A percentile compares a stretch with the other conserved stretches of the same genome.
Conservation (phyloP, 805 yeast species). For the Kodamaea hsintzibuensis region DNA sequence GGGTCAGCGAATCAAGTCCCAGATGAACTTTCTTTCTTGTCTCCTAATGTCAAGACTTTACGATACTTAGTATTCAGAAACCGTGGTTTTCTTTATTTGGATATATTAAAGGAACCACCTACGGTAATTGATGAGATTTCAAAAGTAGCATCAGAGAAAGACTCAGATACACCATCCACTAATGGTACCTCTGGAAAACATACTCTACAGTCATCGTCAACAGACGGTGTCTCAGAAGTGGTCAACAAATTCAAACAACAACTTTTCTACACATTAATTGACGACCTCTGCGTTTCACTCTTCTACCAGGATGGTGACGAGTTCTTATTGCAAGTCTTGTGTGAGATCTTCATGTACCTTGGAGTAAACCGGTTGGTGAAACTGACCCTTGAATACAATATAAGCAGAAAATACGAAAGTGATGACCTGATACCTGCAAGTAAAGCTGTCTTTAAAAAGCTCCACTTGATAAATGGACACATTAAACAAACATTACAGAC, state of each 20-base stretch:
- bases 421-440: conserved; percentile 39
- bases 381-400: conserved; percentile 58
- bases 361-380: conserved; percentile 52
- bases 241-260: conserved; percentile 21
- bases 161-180: conserved; percentile 14
- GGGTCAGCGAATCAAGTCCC: conserved; percentile 33
- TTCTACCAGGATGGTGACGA: conserved; percentile 70
- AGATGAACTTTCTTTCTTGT: conserved; percentile 44
- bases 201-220: background rate
- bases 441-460: background rate
- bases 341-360: conserved; percentile 52
- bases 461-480: conserved; percentile 3
- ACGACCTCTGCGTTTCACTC: conserved; percentile 65
- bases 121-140: background rate
- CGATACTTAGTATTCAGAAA: conserved; percentile 80
- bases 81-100: conserved; percentile 69
- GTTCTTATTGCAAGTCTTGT: conserved; percentile 49
- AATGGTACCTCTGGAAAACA: background rate
- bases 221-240: conserved; percentile 1
- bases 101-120: conserved; percentile 27
- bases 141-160: conserved; percentile 16
- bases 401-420: conserved; percentile 44
- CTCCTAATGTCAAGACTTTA: conserved; percentile 72
- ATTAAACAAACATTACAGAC: background rate
- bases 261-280: conserved; percentile 46